Base-by-base conservation (phyloP, 2,329 filamentous ascomycete species). In the Xylaria sp. region DNA sequence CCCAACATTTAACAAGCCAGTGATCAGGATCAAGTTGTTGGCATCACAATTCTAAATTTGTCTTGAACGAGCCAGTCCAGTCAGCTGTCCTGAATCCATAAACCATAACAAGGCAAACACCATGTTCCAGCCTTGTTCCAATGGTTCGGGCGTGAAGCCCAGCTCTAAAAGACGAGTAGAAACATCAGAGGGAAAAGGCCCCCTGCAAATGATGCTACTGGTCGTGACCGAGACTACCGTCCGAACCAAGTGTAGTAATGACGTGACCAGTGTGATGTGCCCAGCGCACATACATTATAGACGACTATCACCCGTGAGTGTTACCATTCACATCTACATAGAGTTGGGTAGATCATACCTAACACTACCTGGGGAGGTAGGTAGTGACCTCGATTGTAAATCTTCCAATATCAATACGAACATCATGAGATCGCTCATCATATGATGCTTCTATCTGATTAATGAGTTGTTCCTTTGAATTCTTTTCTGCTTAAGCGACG, bases 391-490 rank as follows among this genome's bases (percentile, higher is more conserved):
- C 15, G 39, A 28, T 54, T 36, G 2, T 52, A 51, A 10, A 18
- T 18, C 20, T 41, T 28, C 9, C 7, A 33, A 49, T 55, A 59
- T 60, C n/a, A 20, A 48, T 64, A 23, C 49, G 12, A 15, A 1
- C 56, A 68, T 68, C 51, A 36, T 58, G 52, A 60, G 66, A 64
- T 64, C 41, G 23, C 23, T 4, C 64, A 54, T 63, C 64, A 58
- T 57, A 63, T 63, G 52, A 58, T 51, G 33, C 15, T 41, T 48
- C 15, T 41, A 48, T 36, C 39, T 20, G 25, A 55, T 36, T 8
- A 36, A 7, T 20, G 13, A 33, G 28, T 49, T n/a, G 51, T 51
- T 39, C 55, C 6, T 60, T 62, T 52, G 12, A 25, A 18, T 31
- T 28, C 23, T 31, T 18, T 43, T 36, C 23, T 23, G 28, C 41